Evolutionary conservation across 2,329 filamentous ascomycete species (phyloP).

Genomic region (Alternaria infectoria): DNA sequence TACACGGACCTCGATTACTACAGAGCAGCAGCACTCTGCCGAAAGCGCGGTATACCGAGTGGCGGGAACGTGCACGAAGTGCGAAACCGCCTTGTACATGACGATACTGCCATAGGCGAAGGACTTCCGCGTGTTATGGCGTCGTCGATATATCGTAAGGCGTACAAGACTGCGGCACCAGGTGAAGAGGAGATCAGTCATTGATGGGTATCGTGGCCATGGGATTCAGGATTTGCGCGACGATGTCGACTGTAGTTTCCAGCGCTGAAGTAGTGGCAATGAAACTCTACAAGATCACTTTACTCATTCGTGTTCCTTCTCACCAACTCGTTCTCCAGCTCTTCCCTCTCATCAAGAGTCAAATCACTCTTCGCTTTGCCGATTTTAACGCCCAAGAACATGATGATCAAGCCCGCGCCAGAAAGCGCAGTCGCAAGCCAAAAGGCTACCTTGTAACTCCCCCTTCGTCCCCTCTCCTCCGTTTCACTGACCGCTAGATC

Average conservation of each 20-base stretch:
- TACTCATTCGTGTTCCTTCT: slow-evolving; percentile 18
- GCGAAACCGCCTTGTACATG: slow-evolving; percentile 24
- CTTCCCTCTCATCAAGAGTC: slow-evolving; percentile 40
- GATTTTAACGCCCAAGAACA: slow-evolving; percentile 47
- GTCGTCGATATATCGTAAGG: background rate
- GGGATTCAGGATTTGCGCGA: background rate
- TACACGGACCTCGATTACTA: slow-evolving; percentile 23
- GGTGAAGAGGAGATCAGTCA: background rate
- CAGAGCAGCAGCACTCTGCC: slow-evolving; percentile 22
- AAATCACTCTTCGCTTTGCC: slow-evolving; percentile 46
- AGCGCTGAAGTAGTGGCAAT: background rate
- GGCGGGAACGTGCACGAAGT: slow-evolving; percentile 13
- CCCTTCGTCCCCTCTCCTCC: slow-evolving; percentile 31
- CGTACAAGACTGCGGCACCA: background rate
- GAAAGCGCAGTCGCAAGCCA: slow-evolving; percentile 45
- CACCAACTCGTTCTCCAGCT: slow-evolving; percentile 39
- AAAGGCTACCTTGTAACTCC: slow-evolving; percentile 48
- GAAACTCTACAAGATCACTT: background rate
- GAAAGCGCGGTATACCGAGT: slow-evolving; percentile 17
- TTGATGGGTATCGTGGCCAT: background rate
- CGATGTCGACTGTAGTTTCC: background rate
- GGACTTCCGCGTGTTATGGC: background rate
- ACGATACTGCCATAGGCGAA: slow-evolving; percentile 21
- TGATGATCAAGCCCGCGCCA: slow-evolving; percentile 37
- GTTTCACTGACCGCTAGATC: slow-evolving; percentile 46